Conservation (phyloP, 1,284 basidiomycete species). For the Malassezia globosa region DNA sequence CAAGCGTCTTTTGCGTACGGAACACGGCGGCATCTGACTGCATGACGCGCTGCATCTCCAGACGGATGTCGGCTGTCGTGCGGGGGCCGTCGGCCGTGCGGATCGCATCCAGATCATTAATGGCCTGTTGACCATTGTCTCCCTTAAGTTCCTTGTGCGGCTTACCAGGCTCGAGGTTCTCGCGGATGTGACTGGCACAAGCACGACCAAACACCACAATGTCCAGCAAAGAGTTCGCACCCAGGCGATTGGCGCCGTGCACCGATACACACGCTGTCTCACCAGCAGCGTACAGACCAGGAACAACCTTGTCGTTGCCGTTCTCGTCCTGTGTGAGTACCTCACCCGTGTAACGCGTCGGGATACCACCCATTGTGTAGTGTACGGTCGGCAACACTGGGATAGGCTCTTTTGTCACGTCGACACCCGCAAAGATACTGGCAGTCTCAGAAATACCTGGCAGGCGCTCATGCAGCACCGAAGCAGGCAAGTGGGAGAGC, state of each 20-base stretch:
- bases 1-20: conserved; percentile 78
- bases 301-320: conserved; percentile 87
- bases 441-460: conserved; percentile 99
- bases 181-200: conserved; percentile 92
- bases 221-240: conserved; percentile 95
- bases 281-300: conserved; percentile 94
- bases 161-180: conserved; percentile 76
- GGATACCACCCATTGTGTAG: conserved; percentile 84
- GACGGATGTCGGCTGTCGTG: conserved; percentile 76
- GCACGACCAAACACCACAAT: conserved; percentile 99
- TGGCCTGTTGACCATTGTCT: conserved; percentile 72
- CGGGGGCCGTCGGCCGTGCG: conserved; percentile 64
- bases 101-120: conserved; percentile 82
- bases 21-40: conserved; percentile 55
- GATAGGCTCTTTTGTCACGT: conserved; percentile 92
- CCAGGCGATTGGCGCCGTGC: conserved; percentile 97
- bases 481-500: conserved; percentile 89
- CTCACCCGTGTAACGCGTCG: conserved; percentile 95
- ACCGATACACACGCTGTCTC: conserved; percentile 98
- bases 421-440: conserved; percentile 96
- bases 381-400: conserved; percentile 52
- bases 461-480: conserved; percentile 89
- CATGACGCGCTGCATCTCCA: conserved; percentile 99
- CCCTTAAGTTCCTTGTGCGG: conserved; percentile 80
- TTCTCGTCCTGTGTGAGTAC: conserved; percentile 56